These are phyloP conservation scores for Chaetomiaceae sp. DNA, from an alignment of 2,329 filamentous ascomycete species.

Conservation along the genomic window DNA sequence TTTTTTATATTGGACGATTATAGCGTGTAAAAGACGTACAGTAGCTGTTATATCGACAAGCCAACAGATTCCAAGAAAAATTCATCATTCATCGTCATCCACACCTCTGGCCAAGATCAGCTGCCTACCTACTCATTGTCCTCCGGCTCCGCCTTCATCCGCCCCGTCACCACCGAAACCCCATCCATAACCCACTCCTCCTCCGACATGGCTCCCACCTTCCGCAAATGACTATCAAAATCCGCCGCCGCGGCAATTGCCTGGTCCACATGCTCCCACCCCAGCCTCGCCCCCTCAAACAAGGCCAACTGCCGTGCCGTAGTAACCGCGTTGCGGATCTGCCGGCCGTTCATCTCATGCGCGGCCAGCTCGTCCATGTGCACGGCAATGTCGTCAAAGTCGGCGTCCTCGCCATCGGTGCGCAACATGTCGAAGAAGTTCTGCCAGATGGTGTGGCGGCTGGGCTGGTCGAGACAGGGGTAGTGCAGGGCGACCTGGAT, in stretches of 20 bases:
- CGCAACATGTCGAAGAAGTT: background rate
- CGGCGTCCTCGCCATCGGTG: background rate
- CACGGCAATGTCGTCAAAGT: background rate
- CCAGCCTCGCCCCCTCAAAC: background rate
- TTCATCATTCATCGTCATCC: too few relatives aligned
- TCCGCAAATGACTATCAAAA: background rate
- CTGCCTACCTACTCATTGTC: background rate
- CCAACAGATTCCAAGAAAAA: too few relatives aligned
- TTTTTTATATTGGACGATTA: too few relatives aligned
- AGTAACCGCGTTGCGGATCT: background rate
- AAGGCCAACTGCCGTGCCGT: background rate
- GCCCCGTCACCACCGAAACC: background rate
- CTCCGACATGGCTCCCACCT: background rate
- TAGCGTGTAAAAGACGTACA: too few relatives aligned
- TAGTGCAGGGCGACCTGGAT: constrained; percentile 4
- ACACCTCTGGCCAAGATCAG: too few relatives aligned
- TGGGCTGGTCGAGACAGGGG: background rate
- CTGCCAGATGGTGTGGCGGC: background rate
- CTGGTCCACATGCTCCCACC: background rate
- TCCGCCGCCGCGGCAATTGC: background rate
- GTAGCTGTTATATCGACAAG: too few relatives aligned
- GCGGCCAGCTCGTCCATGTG: background rate
- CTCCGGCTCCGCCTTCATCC: background rate
- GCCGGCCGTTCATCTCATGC: background rate
- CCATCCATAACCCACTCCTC: background rate